Conservation (phyloP, 805 yeast species). For the Saccharomyces mikatae region DNA sequence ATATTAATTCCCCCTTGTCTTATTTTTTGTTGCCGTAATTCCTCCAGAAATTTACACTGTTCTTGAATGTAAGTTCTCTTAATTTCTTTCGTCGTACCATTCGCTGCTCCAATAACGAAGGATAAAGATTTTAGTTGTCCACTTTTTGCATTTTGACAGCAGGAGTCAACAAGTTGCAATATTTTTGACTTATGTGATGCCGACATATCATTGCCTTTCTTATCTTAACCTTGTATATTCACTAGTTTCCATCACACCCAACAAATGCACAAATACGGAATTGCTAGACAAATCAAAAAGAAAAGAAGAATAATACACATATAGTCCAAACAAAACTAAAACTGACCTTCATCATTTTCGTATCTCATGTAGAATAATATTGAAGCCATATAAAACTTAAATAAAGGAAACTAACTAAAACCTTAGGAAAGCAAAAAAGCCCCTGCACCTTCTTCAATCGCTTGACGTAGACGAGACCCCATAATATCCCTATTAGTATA, state of each 20-base stretch:
- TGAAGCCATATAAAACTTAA: not conserved
- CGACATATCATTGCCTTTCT: not conserved
- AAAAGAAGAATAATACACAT: not conserved
- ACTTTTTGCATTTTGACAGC: constrained; percentile 6
- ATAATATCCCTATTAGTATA: constrained; percentile 59
- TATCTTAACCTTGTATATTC: not conserved
- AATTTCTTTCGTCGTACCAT: constrained; percentile 15
- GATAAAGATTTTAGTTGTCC: constrained; percentile 14
- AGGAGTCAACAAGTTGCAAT: not conserved
- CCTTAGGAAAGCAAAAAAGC: constrained; percentile 67
- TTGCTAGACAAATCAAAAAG: not conserved
- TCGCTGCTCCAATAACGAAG: constrained; percentile 15
- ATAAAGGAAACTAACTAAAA: not conserved
- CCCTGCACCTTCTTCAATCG: constrained; percentile 82
- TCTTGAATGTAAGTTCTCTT: constrained; percentile 9
- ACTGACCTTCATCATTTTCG: not conserved
- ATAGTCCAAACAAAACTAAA: not conserved
- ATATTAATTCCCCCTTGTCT: constrained; percentile 16
- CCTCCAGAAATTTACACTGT: constrained; percentile 10
- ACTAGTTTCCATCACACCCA: not conserved
- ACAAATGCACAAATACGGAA: not conserved
- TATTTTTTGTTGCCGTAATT: constrained; percentile 2
- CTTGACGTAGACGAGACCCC: constrained; percentile 51
- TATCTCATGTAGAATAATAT: not conserved
- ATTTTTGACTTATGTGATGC: not conserved